A percentile compares a stretch with the other conserved stretches of the same genome.
Evolutionary conservation across 1,284 basidiomycete species (phyloP).

Genomic region (Microbotryomycetes sp.): DNA sequence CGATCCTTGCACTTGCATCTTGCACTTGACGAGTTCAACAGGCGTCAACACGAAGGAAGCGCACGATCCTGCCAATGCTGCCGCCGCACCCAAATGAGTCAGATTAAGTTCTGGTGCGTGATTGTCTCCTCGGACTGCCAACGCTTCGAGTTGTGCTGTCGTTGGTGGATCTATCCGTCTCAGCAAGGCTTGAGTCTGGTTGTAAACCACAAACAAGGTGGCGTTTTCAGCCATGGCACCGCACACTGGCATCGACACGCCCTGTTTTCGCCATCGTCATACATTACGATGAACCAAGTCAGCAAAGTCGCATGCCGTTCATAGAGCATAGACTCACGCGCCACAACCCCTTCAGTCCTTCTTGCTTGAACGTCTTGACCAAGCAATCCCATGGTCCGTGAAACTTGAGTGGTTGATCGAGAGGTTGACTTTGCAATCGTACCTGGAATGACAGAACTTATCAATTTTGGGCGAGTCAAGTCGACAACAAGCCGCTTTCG

Average conservation of each 20-base stretch:
- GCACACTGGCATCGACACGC: constrained; percentile 76
- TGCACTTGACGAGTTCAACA: constrained; percentile 86
- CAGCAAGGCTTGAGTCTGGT: constrained; percentile 68
- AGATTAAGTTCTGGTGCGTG: constrained; percentile 49
- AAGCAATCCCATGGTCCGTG: constrained; percentile 75
- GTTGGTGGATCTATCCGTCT: constrained; percentile 32
- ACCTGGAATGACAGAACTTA: no score
- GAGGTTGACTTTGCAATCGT: constrained; percentile 71
- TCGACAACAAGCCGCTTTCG: constrained; percentile 11
- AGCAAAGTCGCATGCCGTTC: constrained; percentile 6
- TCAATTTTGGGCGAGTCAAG: no score
- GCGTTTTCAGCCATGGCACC: constrained; percentile 91
- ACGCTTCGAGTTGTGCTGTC: constrained; percentile 2
- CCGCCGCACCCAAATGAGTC: constrained; percentile 64
- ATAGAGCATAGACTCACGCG: constrained; percentile 52
- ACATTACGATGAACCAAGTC: neutral
- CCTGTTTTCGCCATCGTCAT: constrained; percentile 48
- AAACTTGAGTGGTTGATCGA: constrained; percentile 59
- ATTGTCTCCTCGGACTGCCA: neutral
- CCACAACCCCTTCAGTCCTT: constrained; percentile 72
- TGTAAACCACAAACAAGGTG: constrained; percentile 76
- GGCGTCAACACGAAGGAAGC: constrained; percentile 83
- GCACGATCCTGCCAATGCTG: constrained; percentile 70
- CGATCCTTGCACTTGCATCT: constrained; percentile 91
- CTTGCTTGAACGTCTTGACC: constrained; percentile 63